Evolutionary conservation across 192 early-diverging fungal species (phyloP).

Genomic region (Irineochytrium annulatum): DNA sequence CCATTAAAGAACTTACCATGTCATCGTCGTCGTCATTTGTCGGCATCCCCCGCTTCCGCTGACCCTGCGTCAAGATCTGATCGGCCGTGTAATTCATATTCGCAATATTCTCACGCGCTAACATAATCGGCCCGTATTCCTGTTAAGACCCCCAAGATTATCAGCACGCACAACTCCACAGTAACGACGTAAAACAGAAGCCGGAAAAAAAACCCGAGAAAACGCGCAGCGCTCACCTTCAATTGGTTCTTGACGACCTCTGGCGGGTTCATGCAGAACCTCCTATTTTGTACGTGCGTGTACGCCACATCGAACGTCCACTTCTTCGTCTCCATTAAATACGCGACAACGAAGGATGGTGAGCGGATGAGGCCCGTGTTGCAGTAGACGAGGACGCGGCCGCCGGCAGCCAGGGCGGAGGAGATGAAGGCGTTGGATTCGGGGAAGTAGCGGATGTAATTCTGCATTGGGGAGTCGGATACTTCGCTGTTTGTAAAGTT

Average conservation of each 20-base stretch:
- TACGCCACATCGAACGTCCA: constrained; percentile 68
- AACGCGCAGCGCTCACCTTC: constrained; percentile 65
- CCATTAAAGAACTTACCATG: too few relatives aligned
- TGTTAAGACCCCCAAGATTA: constrained; percentile 16
- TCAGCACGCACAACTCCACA: background rate
- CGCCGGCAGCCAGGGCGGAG: constrained; percentile 22
- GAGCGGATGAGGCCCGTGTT: constrained; percentile 75
- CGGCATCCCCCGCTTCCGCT: constrained; percentile 49
- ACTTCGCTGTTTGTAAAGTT: constrained; percentile 45
- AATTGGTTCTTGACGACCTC: constrained; percentile 78
- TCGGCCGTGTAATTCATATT: constrained; percentile 37
- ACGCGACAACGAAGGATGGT: constrained; percentile 84
- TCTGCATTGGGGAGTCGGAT: constrained; percentile 75
- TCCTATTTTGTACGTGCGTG: constrained; percentile 75
- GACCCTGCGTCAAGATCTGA: constrained; percentile 43
- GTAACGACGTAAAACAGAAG: background rate
- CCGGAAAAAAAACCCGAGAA: background rate
- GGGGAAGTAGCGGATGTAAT: constrained; percentile 77
- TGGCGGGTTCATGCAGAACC: constrained; percentile 85
- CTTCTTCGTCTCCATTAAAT: constrained; percentile 74
- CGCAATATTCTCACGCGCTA: constrained; percentile 49
- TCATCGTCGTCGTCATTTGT: constrained; percentile 57
- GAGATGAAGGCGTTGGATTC: constrained; percentile 55
- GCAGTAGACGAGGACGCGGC: constrained; percentile 47
- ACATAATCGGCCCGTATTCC: constrained; percentile 80